Evolutionary conservation across 768 basidiomycete genomes (phyloP).

Genomic region (Psilocybe sp.): DNA sequence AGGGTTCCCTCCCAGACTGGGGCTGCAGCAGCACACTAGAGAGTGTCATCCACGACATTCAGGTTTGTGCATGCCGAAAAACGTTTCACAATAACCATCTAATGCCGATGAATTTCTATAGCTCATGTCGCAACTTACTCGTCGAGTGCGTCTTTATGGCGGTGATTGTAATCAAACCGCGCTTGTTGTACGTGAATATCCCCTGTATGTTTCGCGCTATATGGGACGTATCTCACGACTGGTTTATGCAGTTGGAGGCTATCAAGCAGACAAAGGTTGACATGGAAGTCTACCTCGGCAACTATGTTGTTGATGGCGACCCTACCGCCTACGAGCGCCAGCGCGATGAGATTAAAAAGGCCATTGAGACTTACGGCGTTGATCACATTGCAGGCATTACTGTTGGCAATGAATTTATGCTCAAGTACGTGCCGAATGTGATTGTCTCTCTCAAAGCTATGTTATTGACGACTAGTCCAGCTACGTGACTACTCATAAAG

Average conservation of each 20-base stretch:
- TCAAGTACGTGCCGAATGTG: conserved; percentile 48
- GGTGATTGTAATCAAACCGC: conserved; percentile 83
- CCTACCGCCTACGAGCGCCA: conserved; percentile 69
- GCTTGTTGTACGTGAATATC: conserved; percentile 51
- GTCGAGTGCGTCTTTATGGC: conserved; percentile 78
- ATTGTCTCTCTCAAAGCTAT: neutral
- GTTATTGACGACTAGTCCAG: conserved; percentile 31
- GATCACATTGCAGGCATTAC: conserved; percentile 77
- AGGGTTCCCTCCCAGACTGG: conserved; percentile 57
- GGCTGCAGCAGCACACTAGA: conserved; percentile 64
- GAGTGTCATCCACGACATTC: conserved; percentile 66
- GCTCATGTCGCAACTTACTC: conserved; percentile 84
- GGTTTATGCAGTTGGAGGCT: conserved; percentile 63
- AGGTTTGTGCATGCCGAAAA: conserved; percentile 36
- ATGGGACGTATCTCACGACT: neutral
- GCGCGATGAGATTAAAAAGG: conserved; percentile 57
- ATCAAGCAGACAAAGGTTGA: conserved; percentile 87
- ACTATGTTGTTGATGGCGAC: conserved; percentile 60
- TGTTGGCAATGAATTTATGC: conserved; percentile 91
- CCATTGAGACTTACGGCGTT: conserved; percentile 74
- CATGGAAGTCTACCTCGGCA: conserved; percentile 75
- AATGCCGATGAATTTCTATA: conserved; percentile 24
- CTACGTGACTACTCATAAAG: conserved; percentile 49
- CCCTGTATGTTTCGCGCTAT: neutral
- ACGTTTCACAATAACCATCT: neutral